A percentile compares a stretch with the other conserved stretches of the same genome.
These are phyloP conservation scores for Sugiyamaella smithiae DNA, from an alignment of 805 yeast species.

Conservation along the genomic window DNA sequence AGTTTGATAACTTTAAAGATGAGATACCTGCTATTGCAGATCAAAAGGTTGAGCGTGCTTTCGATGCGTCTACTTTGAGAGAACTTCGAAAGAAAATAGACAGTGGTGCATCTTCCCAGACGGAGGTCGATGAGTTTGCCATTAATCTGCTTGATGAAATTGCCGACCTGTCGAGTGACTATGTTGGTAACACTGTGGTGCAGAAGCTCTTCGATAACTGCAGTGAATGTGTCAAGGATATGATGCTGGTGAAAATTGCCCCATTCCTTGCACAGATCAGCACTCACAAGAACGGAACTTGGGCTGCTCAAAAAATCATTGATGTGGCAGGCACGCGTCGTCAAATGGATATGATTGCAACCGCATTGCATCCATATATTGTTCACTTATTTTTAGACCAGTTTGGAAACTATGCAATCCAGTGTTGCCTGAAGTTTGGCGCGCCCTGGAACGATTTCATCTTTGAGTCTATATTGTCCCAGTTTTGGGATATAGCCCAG, in stretches of 20 bases:
- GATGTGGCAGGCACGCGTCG: slow-evolving; percentile 63
- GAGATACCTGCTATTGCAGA: slow-evolving; percentile 65
- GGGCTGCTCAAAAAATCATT: slow-evolving; percentile 98
- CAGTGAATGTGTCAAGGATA: slow-evolving; percentile 66
- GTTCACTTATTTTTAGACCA: slow-evolving; percentile 89
- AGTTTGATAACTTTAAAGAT: slow-evolving; percentile 23
- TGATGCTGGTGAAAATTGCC: slow-evolving; percentile 73
- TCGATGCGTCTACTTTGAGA: slow-evolving; percentile 83
- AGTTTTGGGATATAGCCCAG: slow-evolving; percentile 75
- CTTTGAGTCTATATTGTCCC: slow-evolving; percentile 73
- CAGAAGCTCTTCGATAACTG: slow-evolving; percentile 81
- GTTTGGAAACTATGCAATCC: slow-evolving; percentile 94
- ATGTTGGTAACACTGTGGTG: slow-evolving; percentile 91
- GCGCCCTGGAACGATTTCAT: slow-evolving; percentile 87
- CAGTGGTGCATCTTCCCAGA: slow-evolving; percentile 47
- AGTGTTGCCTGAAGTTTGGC: slow-evolving; percentile 88
- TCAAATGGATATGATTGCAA: slow-evolving; percentile 63
- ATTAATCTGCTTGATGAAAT: slow-evolving; percentile 82
- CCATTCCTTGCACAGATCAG: slow-evolving; percentile 89
- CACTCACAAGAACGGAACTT: slow-evolving; percentile 95
- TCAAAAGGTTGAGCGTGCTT: slow-evolving; percentile 62
- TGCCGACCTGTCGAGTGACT: slow-evolving; percentile 88
- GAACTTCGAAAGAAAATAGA: slow-evolving; percentile 79
- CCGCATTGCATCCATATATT: slow-evolving; percentile 73
- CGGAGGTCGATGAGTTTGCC: slow-evolving; percentile 78